Evolutionary conservation across 2,329 filamentous ascomycete species (phyloP).

Genomic region (Alternaria ventricosa): DNA sequence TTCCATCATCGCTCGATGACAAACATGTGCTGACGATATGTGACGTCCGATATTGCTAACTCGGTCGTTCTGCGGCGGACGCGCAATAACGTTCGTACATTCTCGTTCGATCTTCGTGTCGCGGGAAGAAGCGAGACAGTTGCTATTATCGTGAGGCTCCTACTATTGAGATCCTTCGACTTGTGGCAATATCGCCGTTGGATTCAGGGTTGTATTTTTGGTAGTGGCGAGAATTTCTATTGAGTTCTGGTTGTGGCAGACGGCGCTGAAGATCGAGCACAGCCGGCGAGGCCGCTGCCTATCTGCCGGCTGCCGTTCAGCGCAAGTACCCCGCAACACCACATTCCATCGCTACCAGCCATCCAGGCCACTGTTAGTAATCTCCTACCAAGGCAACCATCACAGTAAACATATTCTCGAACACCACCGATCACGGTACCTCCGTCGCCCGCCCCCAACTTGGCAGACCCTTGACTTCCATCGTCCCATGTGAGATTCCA

Average conservation of each 20-base stretch:
- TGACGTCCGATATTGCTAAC: neutral
- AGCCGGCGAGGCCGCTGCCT: neutral
- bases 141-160: constrained; percentile 7
- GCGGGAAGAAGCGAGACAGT: neutral
- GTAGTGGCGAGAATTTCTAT: neutral
- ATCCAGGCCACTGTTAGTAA: neutral
- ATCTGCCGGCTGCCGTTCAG: neutral
- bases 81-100: constrained; percentile 2
- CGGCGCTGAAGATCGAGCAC: neutral
- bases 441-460: neutral
- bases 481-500: neutral
- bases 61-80: constrained; percentile 11
- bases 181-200: neutral
- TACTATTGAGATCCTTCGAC: neutral
- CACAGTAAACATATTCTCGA: neutral
- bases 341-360: neutral
- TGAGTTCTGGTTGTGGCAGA: neutral
- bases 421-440: neutral
- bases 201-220: neutral
- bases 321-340: constrained; percentile 12
- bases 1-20: neutral
- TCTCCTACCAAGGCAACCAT: neutral
- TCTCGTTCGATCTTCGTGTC: neutral
- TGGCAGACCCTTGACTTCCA: neutral
- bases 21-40: neutral